Evolutionary conservation across 768 basidiomycete genomes (phyloP).

Genomic region (Leccinum broughii): DNA sequence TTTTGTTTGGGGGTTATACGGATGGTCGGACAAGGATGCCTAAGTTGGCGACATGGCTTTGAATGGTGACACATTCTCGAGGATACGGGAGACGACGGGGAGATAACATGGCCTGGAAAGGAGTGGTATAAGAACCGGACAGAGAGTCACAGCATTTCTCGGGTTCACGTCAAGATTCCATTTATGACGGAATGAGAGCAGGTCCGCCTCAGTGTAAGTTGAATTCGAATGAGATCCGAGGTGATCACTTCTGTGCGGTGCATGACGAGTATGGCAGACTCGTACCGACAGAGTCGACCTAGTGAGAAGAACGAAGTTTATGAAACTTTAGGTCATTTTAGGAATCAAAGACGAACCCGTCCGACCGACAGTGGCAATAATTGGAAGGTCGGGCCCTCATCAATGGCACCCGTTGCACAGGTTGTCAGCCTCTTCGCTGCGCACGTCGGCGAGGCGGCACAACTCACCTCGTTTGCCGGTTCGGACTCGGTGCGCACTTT

Average conservation of each 20-base stretch:
- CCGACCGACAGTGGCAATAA: conserved; percentile 5
- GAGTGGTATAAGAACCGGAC: conserved; percentile 30
- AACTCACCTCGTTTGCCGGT: conserved; percentile 7
- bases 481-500: not conserved
- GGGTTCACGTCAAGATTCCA: conserved; percentile 32
- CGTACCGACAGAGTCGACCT: conserved; percentile 28
- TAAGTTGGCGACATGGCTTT: conserved; percentile 24
- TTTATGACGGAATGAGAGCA: conserved; percentile 21
- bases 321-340: conserved; percentile 36
- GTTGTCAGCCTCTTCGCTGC: conserved; percentile 13
- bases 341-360: conserved; percentile 29
- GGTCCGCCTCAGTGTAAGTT: conserved; percentile 21
- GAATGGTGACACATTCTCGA: conserved; percentile 27
- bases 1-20: conserved; percentile 4
- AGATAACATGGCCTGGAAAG: conserved; percentile 15
- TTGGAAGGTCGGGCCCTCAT: conserved; percentile 16
- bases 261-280: conserved; percentile 35
- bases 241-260: conserved; percentile 29
- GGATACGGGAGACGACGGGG: conserved; percentile 15
- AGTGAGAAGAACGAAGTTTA: conserved; percentile 30
- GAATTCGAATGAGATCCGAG: conserved; percentile 33
- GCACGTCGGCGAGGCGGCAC: not conserved
- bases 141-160: conserved; percentile 33
- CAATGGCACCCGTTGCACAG: conserved; percentile 18
- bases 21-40: conserved; percentile 17